These are phyloP conservation scores for Laburnicola sp. DNA, from an alignment of 2,329 filamentous ascomycete species.

Conservation along the genomic window DNA sequence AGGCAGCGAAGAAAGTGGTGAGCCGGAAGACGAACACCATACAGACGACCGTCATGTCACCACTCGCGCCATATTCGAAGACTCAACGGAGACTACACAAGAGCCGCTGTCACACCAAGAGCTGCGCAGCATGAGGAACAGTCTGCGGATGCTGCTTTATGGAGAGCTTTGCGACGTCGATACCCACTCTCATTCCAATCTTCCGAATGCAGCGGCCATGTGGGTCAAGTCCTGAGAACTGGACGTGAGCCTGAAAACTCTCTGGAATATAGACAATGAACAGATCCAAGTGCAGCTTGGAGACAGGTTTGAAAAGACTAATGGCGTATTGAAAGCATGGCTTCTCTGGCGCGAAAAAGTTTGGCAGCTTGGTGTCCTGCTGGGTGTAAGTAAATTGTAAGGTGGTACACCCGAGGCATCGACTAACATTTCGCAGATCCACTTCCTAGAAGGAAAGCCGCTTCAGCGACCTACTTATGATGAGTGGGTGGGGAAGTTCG, in stretches of 20 bases:
- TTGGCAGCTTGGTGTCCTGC: not conserved
- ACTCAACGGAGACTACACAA: not conserved
- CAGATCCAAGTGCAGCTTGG: not conserved
- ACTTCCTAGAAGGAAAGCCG: not conserved
- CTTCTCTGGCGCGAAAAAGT: conserved; percentile 1
- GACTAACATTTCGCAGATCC: not conserved
- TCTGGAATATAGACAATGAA: conserved; percentile 7
- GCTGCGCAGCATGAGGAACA: not conserved
- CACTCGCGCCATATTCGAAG: not conserved
- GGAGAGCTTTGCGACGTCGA: not conserved
- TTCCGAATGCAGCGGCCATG: not conserved
- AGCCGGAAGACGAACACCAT: not conserved
- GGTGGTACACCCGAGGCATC: no score
- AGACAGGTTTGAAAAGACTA: not conserved
- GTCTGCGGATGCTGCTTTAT: not conserved
- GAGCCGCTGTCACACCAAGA: not conserved
- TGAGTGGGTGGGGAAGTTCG: conserved; percentile 8
- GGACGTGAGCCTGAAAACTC: not conserved
- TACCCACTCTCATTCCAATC: not conserved
- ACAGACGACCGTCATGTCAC: not conserved
- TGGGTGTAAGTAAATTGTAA: not conserved
- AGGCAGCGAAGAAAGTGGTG: not conserved
- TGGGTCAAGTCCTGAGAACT: conserved; percentile 3
- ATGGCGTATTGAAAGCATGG: conserved; percentile 3
- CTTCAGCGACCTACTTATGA: not conserved